Evolutionary conservation across 139 green algal genomes (phyloP).

Genomic region (Chlamydomonas asymmetrica): DNA sequence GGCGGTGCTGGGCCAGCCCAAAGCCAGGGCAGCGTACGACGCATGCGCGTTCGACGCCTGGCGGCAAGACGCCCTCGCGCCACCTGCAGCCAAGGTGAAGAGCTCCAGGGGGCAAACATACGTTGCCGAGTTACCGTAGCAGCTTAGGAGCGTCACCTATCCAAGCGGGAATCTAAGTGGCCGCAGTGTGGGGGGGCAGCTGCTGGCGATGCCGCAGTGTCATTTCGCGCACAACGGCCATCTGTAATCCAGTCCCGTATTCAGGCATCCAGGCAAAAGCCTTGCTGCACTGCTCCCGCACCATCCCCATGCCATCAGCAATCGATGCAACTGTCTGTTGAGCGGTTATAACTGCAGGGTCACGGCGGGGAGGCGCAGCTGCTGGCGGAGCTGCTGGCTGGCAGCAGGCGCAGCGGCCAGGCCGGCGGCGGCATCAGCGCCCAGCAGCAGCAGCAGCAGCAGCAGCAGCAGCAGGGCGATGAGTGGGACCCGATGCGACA

Average conservation of each 20-base stretch:
- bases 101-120: too few species aligned
- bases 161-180: too few species aligned
- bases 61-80: constrained; percentile 52
- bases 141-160: too few species aligned
- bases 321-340: not conserved
- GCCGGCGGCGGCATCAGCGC: constrained; percentile 28
- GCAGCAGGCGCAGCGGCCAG: constrained; percentile 48
- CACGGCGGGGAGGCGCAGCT: constrained; percentile 70
- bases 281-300: not conserved
- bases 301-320: not conserved
- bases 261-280: not conserved
- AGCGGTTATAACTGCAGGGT: constrained; percentile 8
- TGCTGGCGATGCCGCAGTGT: too few species aligned
- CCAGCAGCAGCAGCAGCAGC: too few species aligned
- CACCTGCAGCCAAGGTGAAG: not conserved
- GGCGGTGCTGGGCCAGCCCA: constrained; percentile 57
- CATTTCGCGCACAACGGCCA: too few species aligned
- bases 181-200: too few species aligned
- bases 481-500: too few species aligned
- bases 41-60: constrained; percentile 60
- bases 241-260: not conserved
- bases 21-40: constrained; percentile 69
- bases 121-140: too few species aligned
- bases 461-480: too few species aligned
- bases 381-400: constrained; percentile 70